These are phyloP conservation scores for Juglanconis juglandina DNA, from an alignment of 2,329 filamentous ascomycete genomes.

Conservation along the genomic window DNA sequence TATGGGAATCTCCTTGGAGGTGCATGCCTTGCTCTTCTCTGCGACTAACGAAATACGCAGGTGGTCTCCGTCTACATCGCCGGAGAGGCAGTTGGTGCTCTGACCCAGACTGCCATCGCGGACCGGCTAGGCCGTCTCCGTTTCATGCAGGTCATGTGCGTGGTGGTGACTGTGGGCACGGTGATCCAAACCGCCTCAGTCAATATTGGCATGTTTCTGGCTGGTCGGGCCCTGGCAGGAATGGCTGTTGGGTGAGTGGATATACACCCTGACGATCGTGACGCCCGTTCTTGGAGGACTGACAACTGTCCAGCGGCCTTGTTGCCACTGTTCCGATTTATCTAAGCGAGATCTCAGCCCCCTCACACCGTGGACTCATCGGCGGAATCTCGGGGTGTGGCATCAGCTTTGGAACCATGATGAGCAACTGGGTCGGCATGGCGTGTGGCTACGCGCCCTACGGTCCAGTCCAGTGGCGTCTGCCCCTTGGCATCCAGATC, in stretches of 20 bases:
- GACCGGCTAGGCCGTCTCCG: conserved; percentile 51
- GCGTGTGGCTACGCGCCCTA: conserved; percentile 52
- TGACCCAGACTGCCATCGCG: conserved; percentile 50
- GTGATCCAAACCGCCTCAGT: conserved; percentile 51
- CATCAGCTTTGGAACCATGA: conserved; percentile 54
- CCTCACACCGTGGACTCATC: conserved; percentile 47
- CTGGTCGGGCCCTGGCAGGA: conserved; percentile 45
- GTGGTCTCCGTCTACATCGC: conserved; percentile 59
- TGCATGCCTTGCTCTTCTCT: neutral
- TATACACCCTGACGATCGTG: neutral
- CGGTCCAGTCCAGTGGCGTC: conserved; percentile 50
- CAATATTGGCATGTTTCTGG: conserved; percentile 53
- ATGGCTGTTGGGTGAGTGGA: conserved; percentile 40
- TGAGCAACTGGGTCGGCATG: conserved; percentile 56
- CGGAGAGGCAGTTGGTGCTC: conserved; percentile 53
- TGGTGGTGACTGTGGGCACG: conserved; percentile 52
- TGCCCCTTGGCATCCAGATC: conserved; percentile 53
- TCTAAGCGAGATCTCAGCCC: conserved; percentile 50
- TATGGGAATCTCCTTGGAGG: conserved; percentile 19
- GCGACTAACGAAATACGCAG: conserved; percentile 19
- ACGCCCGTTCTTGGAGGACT: neutral
- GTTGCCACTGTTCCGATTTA: conserved; percentile 54
- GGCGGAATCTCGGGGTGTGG: conserved; percentile 52
- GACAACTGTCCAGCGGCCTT: conserved; percentile 33
- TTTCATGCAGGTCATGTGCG: conserved; percentile 52